Conservation (phyloP, 805 yeast genomes). For the Metschnikowia dekortorum region DNA sequence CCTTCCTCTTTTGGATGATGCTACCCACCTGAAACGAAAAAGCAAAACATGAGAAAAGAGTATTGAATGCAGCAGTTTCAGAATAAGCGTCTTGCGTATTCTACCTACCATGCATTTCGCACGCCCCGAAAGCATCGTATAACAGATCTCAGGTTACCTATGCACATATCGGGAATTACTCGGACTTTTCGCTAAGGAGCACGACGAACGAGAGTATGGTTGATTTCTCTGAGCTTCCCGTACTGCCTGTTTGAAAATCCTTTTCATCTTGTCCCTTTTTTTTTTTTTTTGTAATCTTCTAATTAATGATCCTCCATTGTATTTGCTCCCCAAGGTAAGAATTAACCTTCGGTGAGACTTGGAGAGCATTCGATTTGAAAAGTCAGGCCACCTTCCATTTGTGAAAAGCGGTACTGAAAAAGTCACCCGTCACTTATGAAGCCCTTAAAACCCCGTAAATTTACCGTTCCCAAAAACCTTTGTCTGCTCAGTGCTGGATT, state of each 20-base stretch:
- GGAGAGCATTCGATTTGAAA: background rate
- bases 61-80: background rate
- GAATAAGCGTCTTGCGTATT: background rate
- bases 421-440: background rate
- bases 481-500: background rate
- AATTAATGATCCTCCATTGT: background rate
- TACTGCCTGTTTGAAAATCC: background rate
- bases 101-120: background rate
- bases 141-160: background rate
- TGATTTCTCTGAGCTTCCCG: background rate
- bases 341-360: background rate
- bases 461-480: background rate
- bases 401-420: background rate
- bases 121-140: background rate
- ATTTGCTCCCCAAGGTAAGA: background rate
- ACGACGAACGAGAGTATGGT: background rate
- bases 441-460: background rate
- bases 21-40: background rate
- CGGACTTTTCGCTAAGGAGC: background rate
- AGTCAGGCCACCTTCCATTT: background rate
- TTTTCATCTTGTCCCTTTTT: background rate
- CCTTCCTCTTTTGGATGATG: background rate
- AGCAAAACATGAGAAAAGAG: background rate
- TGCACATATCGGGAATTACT: background rate
- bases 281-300: background rate